These are phyloP conservation scores for Entamoeba histolytica DNA, from an alignment of 208 protist species.

Conservation along the genomic window DNA sequence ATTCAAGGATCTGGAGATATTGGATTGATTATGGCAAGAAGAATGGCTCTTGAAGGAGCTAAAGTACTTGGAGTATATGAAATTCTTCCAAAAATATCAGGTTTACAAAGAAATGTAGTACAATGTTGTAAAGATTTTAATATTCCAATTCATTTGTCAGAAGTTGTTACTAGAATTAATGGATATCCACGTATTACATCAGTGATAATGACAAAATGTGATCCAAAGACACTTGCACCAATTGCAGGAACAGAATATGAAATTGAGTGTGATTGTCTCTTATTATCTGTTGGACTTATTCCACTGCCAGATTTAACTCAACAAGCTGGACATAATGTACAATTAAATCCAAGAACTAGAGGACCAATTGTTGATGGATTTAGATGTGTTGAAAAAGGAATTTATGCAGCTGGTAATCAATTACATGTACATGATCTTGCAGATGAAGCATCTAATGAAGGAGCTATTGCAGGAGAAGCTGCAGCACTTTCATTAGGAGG, in stretches of 20 bases:
- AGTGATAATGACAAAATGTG: not conserved
- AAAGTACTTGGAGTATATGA: slow-evolving; percentile 19
- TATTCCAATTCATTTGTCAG: slow-evolving; percentile 7
- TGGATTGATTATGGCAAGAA: slow-evolving; percentile 14
- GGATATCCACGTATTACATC: not conserved
- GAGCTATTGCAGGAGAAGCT: slow-evolving; percentile 5
- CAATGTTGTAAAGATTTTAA: slow-evolving; percentile 6
- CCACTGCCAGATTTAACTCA: not conserved
- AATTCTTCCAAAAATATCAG: not conserved
- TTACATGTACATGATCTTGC: slow-evolving; percentile 12
- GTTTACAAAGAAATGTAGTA: not conserved
- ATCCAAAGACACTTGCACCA: slow-evolving; percentile 6
- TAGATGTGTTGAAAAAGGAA: not conserved
- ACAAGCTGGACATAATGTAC: not conserved
- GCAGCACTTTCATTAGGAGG: not conserved
- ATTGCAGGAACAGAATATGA: not conserved
- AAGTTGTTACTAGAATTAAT: not conserved
- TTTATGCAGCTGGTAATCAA: slow-evolving; percentile 7
- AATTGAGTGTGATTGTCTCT: slow-evolving; percentile 13
- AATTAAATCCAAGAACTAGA: not conserved
- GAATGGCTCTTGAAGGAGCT: slow-evolving; percentile 5
- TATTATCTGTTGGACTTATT: slow-evolving; percentile 9
- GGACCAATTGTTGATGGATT: not conserved
- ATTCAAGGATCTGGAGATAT: slow-evolving; percentile 18
- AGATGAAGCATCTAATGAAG: slow-evolving; percentile 9